Base-by-base conservation (phyloP, 1,139 yeast species). In the Yamadazyma sp. region DNA sequence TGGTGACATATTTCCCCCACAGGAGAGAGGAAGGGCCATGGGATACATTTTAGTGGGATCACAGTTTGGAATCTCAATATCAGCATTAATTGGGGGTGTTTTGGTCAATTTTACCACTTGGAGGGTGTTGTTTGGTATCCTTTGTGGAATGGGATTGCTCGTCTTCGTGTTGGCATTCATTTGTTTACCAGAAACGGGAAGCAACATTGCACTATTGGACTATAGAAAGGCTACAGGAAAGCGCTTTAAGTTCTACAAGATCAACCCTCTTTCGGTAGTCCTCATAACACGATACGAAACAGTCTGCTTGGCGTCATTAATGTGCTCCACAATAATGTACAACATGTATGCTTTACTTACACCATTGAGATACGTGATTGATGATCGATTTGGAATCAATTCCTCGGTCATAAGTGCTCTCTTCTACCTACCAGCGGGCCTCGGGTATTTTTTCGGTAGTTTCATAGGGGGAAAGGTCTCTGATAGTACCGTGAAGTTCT, bases 351-450 rank as follows among this genome's bases (percentile, higher is more conserved):
- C 64, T 2, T 50, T 75, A 27, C 48, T 75, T 32, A 75, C 81
- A 0, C 82, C 82, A 0, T 74, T 77, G 29, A 56, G 79, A 42
- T 66, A 72, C 37, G 77, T 77, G 6, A 65, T 77, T 36, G 73
- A 75, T 45, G 80, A 80, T 3, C 51, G 79, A 40, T 77, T 76
- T 53, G 47, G 66, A 32, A 54, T 77, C 29, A 58, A 58, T 1
- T 48, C 65, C 7, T 79, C 81, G 0, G 53, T 77, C 1, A 62
- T 61, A 39, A 72, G 76, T 25, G 66, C 77, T 0, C 54, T 77
- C 17, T 76, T 77, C 51, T 77, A 77, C 47, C 51, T 77, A 3
- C 70, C 80, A 1, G 79, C 81, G 0, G 81, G 81, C 1, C 9
- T 56, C 12, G 81, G 81, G 0, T 73, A 71, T 43, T 34, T 75